Conservation (phyloP, 768 basidiomycete species). For the Tylopilus sp. region DNA sequence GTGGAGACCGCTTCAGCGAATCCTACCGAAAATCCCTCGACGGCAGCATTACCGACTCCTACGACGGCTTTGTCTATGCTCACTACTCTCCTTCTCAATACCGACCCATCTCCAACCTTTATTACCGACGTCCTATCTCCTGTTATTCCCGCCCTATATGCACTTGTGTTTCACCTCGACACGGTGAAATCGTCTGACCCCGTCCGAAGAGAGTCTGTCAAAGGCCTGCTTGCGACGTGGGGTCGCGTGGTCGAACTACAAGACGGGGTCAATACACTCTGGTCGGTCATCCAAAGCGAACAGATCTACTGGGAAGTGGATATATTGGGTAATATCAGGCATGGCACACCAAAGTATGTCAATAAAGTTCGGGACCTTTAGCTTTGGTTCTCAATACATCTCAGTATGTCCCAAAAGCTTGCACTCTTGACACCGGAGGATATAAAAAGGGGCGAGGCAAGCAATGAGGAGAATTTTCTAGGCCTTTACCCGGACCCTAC, state of each 20-base stretch:
- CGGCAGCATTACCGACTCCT: conserved; percentile 5
- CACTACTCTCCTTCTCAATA: conserved; percentile 60
- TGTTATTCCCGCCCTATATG: conserved; percentile 63
- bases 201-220: conserved; percentile 52
- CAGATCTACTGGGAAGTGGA: conserved; percentile 55
- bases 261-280: conserved; percentile 55
- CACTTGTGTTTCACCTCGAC: conserved; percentile 54
- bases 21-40: not conserved
- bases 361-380: not conserved
- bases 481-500: conserved; percentile 73
- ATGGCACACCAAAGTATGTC: conserved; percentile 41
- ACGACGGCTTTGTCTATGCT: conserved; percentile 47
- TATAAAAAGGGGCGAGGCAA: conserved; percentile 35
- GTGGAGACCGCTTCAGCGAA: not conserved
- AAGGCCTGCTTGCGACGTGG: conserved; percentile 69
- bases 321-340: conserved; percentile 48
- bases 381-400: not conserved
- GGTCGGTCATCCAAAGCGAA: conserved; percentile 53
- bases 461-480: conserved; percentile 50
- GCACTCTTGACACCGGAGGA: conserved; percentile 54
- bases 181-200: conserved; percentile 61
- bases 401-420: conserved; percentile 28
- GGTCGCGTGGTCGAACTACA: conserved; percentile 55
- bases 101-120: conserved; percentile 73
- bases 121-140: conserved; percentile 65